Evolutionary conservation across 306 rosid species (phyloP), one percentile per base, ranked within the genome.

Genomic region (Cucurbita pepo): DNA sequence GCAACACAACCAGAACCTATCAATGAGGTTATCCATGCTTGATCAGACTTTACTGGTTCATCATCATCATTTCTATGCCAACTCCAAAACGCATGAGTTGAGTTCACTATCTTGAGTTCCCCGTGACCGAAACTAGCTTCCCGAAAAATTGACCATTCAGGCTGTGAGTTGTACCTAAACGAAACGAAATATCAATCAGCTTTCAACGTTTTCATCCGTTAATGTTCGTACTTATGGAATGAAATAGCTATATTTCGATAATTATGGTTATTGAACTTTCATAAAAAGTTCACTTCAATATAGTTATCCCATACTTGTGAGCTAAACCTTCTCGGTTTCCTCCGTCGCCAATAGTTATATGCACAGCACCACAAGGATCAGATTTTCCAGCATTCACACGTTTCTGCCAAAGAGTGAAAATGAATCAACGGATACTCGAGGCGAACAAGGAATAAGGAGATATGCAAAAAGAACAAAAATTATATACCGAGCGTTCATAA

Each of bases 61-160:
- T 92, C 97, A 1, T 92, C 89, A 15, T 92, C 97, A 65, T 92
- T 92, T 79, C 97, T 83, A 84, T 92, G 97, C 96, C 97, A 92
- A 81, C 88, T 88, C 99, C 97, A 92, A 53, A 88, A 84, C 44
- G 95, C 89, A 80, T 88, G 96, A 18, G 95, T 80, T 4, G 96
- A 80, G 78, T 89, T 93, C 62, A 84, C 85, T 57, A 90, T 62
- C 77, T 80, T 86, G 9, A 91, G 90, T 83, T 91, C 96, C 6
- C 97, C 97, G 0, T 91, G 97, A 60, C 97, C 96, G 5, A 91
- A 91, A 78, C 97, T 91, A 66, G 96, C 97, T 83, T 93, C 97
- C 0, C 90, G 89, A 79, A 93, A 93, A 43, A 76, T 86, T 16
- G 97, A 93, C 98, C 96, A 93, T 74, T 77, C 80, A n/a, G 98